phyloP scores from a whole-genome alignment of 2,329 filamentous ascomycete species.

The Lasiodiplodia citricola region DNA sequence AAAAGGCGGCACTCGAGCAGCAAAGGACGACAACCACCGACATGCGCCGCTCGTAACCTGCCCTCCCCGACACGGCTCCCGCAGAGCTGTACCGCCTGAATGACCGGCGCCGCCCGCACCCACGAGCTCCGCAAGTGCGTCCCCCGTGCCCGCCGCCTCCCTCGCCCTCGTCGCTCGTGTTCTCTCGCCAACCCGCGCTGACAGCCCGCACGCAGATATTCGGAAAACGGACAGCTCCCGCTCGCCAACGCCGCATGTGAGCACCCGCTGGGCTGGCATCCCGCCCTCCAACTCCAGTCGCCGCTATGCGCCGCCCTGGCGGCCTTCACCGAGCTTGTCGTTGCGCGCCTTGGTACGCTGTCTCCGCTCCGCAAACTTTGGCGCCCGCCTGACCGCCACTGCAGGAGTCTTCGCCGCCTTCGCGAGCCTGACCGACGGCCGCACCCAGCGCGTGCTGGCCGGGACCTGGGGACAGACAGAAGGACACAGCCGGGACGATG shows the following conservation, averaged over 20 bases:
- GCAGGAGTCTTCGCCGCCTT: slow-evolving; percentile 25
- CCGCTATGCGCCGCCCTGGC: slow-evolving; percentile 24
- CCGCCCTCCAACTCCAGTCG: background rate
- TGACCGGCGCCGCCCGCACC: slow-evolving; percentile 22
- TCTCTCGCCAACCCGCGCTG: slow-evolving; percentile 2
- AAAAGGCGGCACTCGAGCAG: slow-evolving; percentile 17
- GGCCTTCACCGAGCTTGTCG: slow-evolving; percentile 24
- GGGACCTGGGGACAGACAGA: slow-evolving; percentile 10
- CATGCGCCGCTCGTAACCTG: slow-evolving; percentile 22
- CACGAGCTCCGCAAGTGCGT: slow-evolving; percentile 27
- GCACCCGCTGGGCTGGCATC: slow-evolving; percentile 9
- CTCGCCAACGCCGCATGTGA: slow-evolving; percentile 16
- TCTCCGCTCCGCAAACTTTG: slow-evolving; percentile 13
- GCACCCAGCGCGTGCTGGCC: slow-evolving; percentile 22
- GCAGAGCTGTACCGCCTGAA: slow-evolving; percentile 26
- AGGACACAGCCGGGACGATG: background rate
- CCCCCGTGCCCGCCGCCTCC: background rate
- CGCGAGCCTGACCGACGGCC: slow-evolving; percentile 25
- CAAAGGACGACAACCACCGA: slow-evolving; percentile 22
- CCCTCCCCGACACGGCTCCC: slow-evolving; percentile 22
- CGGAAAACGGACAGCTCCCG: slow-evolving; percentile 25
- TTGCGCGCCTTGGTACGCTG: slow-evolving; percentile 22
- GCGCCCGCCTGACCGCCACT: slow-evolving; percentile 24
- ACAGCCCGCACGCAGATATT: slow-evolving; percentile 23
- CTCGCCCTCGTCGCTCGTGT: background rate